These are phyloP conservation scores for Tillandsia fasciculata DNA, from an alignment of 176 grass and related monocot species.

Conservation along the genomic window DNA sequence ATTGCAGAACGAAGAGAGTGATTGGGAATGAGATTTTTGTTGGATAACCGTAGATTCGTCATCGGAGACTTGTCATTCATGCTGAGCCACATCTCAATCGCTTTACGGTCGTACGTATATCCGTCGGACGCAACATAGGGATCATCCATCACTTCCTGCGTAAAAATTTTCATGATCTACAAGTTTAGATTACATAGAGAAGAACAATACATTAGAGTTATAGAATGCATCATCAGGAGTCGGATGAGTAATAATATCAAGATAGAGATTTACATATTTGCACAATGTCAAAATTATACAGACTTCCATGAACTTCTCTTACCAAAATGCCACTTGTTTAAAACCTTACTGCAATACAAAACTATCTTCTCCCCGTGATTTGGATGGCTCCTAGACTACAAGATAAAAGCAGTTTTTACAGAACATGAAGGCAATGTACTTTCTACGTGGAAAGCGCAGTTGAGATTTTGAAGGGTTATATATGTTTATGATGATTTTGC, in stretches of 20 bases:
- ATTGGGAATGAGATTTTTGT: constrained; percentile 57
- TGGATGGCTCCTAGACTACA: too few species aligned
- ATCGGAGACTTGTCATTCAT: constrained; percentile 62
- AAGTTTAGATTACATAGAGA: background rate
- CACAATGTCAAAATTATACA: too few species aligned
- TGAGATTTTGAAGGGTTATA: too few species aligned
- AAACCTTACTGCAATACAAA: too few species aligned
- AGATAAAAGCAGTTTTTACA: too few species aligned
- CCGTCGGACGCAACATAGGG: constrained; percentile 68
- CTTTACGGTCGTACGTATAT: constrained; percentile 69
- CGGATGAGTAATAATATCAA: background rate
- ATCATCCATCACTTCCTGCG: constrained; percentile 61
- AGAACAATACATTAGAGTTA: constrained; percentile 4
- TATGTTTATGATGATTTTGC: too few species aligned
- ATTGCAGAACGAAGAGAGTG: constrained; percentile 81
- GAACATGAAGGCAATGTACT: too few species aligned
- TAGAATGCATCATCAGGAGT: background rate
- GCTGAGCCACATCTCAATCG: constrained; percentile 68
- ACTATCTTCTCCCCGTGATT: too few species aligned
- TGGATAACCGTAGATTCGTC: constrained; percentile 57
- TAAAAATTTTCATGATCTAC: background rate
- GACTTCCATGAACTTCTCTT: too few species aligned
- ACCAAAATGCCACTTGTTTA: too few species aligned
- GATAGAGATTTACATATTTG: background rate
- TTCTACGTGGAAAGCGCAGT: background rate